phyloP scores from a whole-genome alignment of 139 green algal species.

The Yamagishiella unicocca region DNA sequence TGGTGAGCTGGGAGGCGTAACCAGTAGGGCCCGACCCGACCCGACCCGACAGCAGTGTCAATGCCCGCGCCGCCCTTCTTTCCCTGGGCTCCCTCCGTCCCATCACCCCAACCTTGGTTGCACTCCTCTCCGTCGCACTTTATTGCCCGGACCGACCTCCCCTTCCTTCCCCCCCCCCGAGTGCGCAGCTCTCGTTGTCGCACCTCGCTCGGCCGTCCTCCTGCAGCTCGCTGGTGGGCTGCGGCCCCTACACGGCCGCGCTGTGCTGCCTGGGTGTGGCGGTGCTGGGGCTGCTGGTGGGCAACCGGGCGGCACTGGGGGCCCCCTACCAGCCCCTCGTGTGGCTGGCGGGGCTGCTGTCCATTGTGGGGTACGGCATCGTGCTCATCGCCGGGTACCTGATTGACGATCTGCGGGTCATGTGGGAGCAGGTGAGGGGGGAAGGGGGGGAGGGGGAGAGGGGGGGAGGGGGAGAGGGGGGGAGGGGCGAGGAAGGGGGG shows the following conservation, averaged over 20 bases:
- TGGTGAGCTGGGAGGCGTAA: neutral
- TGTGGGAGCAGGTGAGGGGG: neutral
- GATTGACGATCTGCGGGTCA: too few relatives aligned
- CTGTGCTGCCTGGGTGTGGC: slow-evolving; percentile 29
- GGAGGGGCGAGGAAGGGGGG: neutral
- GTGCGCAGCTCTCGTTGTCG: slow-evolving; percentile 8
- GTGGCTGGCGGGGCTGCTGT: neutral
- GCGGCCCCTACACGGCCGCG: neutral
- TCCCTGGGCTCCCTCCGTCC: neutral
- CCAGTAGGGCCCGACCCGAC: neutral
- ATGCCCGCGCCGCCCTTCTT: neutral
- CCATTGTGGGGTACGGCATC: neutral
- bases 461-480: neutral
- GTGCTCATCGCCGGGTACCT: slow-evolving; percentile 12
- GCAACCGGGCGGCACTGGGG: slow-evolving; percentile 9
- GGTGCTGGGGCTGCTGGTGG: slow-evolving; percentile 3
- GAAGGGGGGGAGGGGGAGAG: neutral
- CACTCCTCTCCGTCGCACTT: neutral
- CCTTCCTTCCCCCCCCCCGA: neutral
- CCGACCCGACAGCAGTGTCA: neutral
- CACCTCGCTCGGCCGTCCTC: neutral
- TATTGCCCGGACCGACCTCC: neutral
- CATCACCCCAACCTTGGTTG: neutral
- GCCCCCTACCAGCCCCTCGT: neutral
- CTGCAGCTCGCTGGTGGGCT: neutral